Percentiles rank a stretch among this genome's conserved stretches.
Conservation (phyloP, 805 yeast genomes). For the Sugiyamaella smithiae region DNA sequence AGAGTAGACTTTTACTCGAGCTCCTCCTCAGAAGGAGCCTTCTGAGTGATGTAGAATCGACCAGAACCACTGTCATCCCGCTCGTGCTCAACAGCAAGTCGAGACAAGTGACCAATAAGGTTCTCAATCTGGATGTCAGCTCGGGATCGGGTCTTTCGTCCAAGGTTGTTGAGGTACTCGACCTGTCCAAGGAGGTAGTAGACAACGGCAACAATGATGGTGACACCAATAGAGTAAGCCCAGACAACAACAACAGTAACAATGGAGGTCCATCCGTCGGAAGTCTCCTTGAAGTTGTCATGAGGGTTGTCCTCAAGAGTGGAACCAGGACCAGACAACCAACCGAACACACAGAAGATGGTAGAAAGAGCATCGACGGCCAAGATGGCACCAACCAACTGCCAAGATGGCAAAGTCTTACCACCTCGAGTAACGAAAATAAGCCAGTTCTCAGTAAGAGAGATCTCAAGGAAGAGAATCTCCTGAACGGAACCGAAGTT, state of each 20-base stretch:
- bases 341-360: slow-evolving; percentile 88
- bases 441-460: slow-evolving; percentile 96
- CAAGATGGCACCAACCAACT: slow-evolving; percentile 89
- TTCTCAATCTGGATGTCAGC: slow-evolving; percentile 37
- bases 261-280: slow-evolving; percentile 91
- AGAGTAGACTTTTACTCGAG: slow-evolving; percentile 26
- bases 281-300: slow-evolving; percentile 47
- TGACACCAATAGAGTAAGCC: slow-evolving; percentile 93
- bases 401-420: slow-evolving; percentile 99
- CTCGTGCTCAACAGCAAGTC: slow-evolving; percentile 40
- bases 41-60: slow-evolving; percentile 34
- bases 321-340: slow-evolving; percentile 55
- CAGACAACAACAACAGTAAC: slow-evolving; percentile 91
- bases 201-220: slow-evolving; percentile 94
- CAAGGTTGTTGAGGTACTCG: slow-evolving; percentile 34
- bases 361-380: slow-evolving; percentile 89
- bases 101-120: slow-evolving; percentile 37
- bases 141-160: slow-evolving; percentile 32
- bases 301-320: slow-evolving; percentile 33
- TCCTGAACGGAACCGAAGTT: slow-evolving; percentile 95
- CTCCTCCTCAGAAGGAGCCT: slow-evolving; percentile 36
- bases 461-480: slow-evolving; percentile 89
- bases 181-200: slow-evolving; percentile 65
- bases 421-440: slow-evolving; percentile 97
- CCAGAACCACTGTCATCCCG: slow-evolving; percentile 31